These are phyloP conservation scores for Fusarium hainanense DNA, from an alignment of 2,329 filamentous ascomycete genomes.

Conservation along the genomic window DNA sequence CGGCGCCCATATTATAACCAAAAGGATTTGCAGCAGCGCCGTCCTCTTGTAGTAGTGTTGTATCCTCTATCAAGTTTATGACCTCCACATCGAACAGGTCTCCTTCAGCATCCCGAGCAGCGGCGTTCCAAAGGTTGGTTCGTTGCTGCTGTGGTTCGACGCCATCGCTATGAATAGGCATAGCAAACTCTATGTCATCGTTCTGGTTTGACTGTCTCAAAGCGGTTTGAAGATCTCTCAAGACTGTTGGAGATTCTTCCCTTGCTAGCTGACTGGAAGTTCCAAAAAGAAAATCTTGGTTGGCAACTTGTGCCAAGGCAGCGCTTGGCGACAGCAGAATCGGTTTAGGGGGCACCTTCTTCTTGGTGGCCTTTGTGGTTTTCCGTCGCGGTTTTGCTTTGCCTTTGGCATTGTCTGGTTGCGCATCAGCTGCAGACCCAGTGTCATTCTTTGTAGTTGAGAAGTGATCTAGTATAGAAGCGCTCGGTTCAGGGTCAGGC, in stretches of 20 bases:
- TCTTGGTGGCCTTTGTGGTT: constrained; percentile 51
- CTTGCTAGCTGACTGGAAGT: constrained; percentile 84
- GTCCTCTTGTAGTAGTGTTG: constrained; percentile 46
- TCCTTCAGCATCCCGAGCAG: constrained; percentile 73
- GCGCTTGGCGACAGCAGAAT: constrained; percentile 75
- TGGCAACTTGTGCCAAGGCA: constrained; percentile 72
- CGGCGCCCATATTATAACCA: constrained; percentile 48
- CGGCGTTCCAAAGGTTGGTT: constrained; percentile 74
- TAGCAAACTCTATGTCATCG: constrained; percentile 55
- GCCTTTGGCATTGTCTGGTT: constrained; percentile 44
- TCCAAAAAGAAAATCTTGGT: constrained; percentile 85
- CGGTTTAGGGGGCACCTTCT: constrained; percentile 57
- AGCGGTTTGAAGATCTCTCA: constrained; percentile 71
- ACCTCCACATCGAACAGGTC: constrained; percentile 71
- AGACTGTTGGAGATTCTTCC: constrained; percentile 75
- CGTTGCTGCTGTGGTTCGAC: constrained; percentile 49
- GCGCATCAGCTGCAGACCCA: not conserved
- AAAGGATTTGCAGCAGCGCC: constrained; percentile 52
- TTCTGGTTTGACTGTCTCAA: constrained; percentile 67
- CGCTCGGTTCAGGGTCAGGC: constrained; percentile 47
- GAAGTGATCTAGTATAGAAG: constrained; percentile 61
- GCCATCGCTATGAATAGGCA: constrained; percentile 53
- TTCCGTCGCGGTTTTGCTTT: constrained; percentile 51
- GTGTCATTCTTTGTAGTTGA: constrained; percentile 1
- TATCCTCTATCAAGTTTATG: constrained; percentile 65